A percentile compares a stretch with the other conserved stretches of the same genome.
Conservation (phyloP, 2,329 filamentous ascomycete species). For the Coniella vitis region DNA sequence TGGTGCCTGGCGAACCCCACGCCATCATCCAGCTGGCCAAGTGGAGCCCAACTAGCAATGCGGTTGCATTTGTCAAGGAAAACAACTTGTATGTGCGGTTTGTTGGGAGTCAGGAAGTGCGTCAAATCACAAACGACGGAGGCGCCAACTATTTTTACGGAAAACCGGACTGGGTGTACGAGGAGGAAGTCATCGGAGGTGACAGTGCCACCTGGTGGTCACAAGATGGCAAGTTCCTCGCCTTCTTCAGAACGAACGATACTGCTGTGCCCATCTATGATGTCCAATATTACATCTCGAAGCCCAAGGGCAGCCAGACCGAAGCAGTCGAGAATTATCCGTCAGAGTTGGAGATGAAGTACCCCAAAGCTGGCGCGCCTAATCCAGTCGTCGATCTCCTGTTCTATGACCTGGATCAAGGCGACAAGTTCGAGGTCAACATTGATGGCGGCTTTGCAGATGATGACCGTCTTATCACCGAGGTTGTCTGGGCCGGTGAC, state of each 20-base stretch:
- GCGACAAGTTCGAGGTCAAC: constrained; percentile 72
- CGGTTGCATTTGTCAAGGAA: constrained; percentile 79
- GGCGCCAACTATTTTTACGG: constrained; percentile 89
- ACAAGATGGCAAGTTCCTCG: constrained; percentile 77
- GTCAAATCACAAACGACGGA: constrained; percentile 78
- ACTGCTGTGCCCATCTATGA: constrained; percentile 86
- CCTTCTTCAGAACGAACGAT: constrained; percentile 92
- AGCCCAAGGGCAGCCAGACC: constrained; percentile 69
- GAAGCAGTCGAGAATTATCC: constrained; percentile 81
- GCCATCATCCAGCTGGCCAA: constrained; percentile 73
- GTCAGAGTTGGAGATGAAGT: constrained; percentile 87
- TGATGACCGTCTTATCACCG: constrained; percentile 82
- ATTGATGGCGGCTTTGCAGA: constrained; percentile 72
- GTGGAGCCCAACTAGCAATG: constrained; percentile 84
- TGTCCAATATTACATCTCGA: constrained; percentile 84
- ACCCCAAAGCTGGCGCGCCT: constrained; percentile 89
- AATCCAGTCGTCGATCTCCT: constrained; percentile 85
- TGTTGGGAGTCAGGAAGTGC: constrained; percentile 47
- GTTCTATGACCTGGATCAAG: constrained; percentile 78
- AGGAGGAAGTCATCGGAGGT: constrained; percentile 71
- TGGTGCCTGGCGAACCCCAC: constrained; percentile 62
- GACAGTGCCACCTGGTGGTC: constrained; percentile 95
- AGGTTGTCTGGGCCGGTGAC: constrained; percentile 82
- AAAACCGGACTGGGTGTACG: constrained; percentile 95
- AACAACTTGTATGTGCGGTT: constrained; percentile 87